Conservation (phyloP, 257 asterid species). For the Gentiana macrophylla region DNA sequence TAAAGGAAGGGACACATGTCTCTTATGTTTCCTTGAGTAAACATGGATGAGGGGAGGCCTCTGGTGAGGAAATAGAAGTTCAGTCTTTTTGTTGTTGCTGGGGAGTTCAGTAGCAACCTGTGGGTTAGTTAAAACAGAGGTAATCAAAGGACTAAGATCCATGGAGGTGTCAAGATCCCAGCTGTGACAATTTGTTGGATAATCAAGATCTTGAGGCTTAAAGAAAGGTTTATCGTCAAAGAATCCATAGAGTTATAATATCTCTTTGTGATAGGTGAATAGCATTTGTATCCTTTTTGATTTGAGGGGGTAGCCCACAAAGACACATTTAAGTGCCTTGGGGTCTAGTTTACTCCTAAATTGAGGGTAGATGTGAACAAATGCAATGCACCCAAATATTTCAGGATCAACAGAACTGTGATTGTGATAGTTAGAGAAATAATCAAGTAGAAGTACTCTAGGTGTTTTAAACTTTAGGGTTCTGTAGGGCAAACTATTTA, state of each 20-base stretch:
- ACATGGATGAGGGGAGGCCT: too few relatives aligned
- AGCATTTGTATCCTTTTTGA: slow-evolving; percentile 1
- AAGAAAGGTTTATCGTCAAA: background rate
- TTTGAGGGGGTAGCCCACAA: background rate
- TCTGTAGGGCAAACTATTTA: background rate
- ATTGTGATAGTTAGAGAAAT: background rate
- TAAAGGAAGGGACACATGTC: too few relatives aligned
- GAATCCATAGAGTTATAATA: background rate
- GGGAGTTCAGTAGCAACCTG: too few relatives aligned
- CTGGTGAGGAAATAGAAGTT: too few relatives aligned
- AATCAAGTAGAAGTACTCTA: background rate
- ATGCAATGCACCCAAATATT: background rate
- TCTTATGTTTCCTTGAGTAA: too few relatives aligned
- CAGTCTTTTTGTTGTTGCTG: too few relatives aligned
- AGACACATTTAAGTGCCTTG: background rate
- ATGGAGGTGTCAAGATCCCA: too few relatives aligned
- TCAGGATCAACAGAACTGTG: background rate
- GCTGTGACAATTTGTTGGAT: too few relatives aligned
- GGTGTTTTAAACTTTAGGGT: background rate
- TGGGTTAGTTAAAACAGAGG: too few relatives aligned
- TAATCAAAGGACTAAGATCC: too few relatives aligned
- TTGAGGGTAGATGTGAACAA: background rate
- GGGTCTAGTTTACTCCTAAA: background rate
- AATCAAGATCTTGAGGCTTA: too few relatives aligned
- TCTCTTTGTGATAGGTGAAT: background rate